phyloP scores from a whole-genome alignment of 1,284 basidiomycete genomes.

The Neotropicomus parvogracilis region DNA sequence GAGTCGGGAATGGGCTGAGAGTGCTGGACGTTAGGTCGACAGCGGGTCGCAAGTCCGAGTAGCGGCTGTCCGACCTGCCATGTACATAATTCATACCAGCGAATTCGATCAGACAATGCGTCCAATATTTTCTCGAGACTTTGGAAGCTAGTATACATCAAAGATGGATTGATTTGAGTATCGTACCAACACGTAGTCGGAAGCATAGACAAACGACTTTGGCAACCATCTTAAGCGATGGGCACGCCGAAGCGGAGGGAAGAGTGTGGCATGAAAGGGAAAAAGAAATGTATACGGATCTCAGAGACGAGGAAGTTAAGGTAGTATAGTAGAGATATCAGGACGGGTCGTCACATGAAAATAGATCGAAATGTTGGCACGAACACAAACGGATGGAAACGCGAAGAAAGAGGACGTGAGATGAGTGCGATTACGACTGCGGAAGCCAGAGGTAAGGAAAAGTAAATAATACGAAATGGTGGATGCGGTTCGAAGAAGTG shows the following conservation, averaged over 20 bases:
- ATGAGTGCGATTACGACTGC: slow-evolving; percentile 33
- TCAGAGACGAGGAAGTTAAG: slow-evolving; percentile 23
- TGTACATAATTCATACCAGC: background rate
- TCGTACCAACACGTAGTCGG: slow-evolving; percentile 22
- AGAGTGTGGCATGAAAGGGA: slow-evolving; percentile 12
- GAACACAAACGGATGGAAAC: slow-evolving; percentile 16
- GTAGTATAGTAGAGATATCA: slow-evolving; percentile 35
- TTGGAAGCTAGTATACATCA: slow-evolving; percentile 29
- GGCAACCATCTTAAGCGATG: no score
- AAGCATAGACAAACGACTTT: no score
- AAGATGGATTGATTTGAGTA: slow-evolving; percentile 14
- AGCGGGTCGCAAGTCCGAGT: background rate
- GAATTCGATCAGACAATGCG: background rate
- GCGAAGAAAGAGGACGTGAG: slow-evolving; percentile 16
- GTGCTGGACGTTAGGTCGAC: slow-evolving; percentile 39
- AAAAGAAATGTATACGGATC: slow-evolving; percentile 27
- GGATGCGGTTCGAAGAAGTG: slow-evolving; percentile 29
- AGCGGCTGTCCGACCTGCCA: no score
- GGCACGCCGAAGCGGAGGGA: no score
- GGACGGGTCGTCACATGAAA: slow-evolving; percentile 28
- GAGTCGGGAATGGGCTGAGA: slow-evolving; percentile 79
- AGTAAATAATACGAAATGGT: slow-evolving; percentile 32
- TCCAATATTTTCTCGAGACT: slow-evolving; percentile 5
- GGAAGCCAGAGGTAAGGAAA: slow-evolving; percentile 17
- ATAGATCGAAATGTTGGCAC: slow-evolving; percentile 28